These are phyloP conservation scores for Kokia cookei DNA, from an alignment of 441 rosid species.

Conservation along the genomic window DNA sequence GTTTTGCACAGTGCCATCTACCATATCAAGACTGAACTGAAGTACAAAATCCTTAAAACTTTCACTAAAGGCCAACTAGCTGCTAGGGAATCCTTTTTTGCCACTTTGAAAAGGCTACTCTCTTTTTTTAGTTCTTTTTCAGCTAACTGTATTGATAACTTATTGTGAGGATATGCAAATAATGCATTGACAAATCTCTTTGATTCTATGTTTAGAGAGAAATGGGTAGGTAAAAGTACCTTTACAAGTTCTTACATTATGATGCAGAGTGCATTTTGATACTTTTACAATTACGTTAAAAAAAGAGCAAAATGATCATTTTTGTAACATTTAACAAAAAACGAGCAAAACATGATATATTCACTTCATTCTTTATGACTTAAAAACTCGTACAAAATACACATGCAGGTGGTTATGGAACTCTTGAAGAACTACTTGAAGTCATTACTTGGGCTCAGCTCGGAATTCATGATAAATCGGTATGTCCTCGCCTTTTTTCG, in stretches of 20 bases:
- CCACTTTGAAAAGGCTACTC: slow-evolving; percentile 12
- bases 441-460: slow-evolving; percentile 87
- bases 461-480: slow-evolving; percentile 80
- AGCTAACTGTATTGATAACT: background rate
- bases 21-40: slow-evolving; percentile 21
- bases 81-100: slow-evolving; percentile 31
- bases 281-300: too few species aligned
- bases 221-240: too few species aligned
- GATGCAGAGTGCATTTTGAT: too few species aligned
- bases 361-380: too few species aligned
- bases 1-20: slow-evolving; percentile 11
- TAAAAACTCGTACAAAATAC: background rate
- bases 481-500: slow-evolving; percentile 9
- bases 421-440: slow-evolving; percentile 74
- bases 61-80: slow-evolving; percentile 27
- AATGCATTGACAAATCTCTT: slow-evolving; percentile 23
- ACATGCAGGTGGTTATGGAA: slow-evolving; percentile 73
- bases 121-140: background rate
- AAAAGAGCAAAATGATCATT: too few species aligned
- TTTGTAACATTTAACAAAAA: too few species aligned
- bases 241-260: too few species aligned
- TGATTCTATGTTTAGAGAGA: slow-evolving; percentile 14
- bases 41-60: slow-evolving; percentile 18
- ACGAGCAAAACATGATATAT: too few species aligned
- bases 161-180: slow-evolving; percentile 2